Percentiles rank a stretch among this genome's conserved stretches.
phyloP scores from a whole-genome alignment of 371 early-diverging fungal genomes.

The Coemansia sp. region DNA sequence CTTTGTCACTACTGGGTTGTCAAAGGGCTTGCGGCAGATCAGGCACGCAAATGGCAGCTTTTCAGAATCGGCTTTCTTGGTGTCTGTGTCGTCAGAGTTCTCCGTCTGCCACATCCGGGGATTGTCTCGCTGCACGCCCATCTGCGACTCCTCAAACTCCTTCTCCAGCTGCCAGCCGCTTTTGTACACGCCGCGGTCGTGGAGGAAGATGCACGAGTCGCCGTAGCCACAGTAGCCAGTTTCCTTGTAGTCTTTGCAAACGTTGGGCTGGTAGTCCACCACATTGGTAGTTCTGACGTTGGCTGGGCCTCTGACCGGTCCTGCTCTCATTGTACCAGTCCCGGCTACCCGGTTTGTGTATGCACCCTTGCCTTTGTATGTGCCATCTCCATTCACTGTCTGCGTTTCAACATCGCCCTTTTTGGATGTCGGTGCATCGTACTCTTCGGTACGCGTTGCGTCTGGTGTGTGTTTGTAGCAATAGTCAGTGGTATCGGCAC shows the following conservation, averaged over 20 bases:
- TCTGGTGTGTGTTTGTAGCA: conserved; percentile 47
- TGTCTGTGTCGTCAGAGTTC: conserved; percentile 57
- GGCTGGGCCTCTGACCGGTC: conserved; percentile 81
- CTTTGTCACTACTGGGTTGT: conserved; percentile 84
- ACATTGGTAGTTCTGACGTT: conserved; percentile 84
- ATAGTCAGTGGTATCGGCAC: conserved; percentile 46
- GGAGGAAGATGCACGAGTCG: conserved; percentile 95
- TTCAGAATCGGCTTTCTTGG: conserved; percentile 55
- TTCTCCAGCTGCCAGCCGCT: conserved; percentile 93
- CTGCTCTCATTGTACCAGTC: conserved; percentile 66
- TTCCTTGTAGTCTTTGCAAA: conserved; percentile 98
- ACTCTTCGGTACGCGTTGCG: conserved; percentile 42
- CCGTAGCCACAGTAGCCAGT: conserved; percentile 96
- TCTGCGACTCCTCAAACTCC: conserved; percentile 90
- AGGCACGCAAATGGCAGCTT: conserved; percentile 91
- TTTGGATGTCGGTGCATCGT: conserved; percentile 48
- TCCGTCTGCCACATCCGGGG: conserved; percentile 54
- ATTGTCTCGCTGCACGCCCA: conserved; percentile 57
- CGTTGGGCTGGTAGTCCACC: conserved; percentile 96
- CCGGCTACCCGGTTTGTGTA: conserved; percentile 52
- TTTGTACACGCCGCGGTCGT: conserved; percentile 96
- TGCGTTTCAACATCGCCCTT: conserved; percentile 40
- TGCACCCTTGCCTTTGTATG: conserved; percentile 58
- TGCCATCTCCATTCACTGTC: conserved; percentile 48
- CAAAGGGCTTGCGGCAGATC: conserved; percentile 87